Base-by-base conservation (phyloP, 2,329 filamentous ascomycete genomes). In the Daldinia sp. region DNA sequence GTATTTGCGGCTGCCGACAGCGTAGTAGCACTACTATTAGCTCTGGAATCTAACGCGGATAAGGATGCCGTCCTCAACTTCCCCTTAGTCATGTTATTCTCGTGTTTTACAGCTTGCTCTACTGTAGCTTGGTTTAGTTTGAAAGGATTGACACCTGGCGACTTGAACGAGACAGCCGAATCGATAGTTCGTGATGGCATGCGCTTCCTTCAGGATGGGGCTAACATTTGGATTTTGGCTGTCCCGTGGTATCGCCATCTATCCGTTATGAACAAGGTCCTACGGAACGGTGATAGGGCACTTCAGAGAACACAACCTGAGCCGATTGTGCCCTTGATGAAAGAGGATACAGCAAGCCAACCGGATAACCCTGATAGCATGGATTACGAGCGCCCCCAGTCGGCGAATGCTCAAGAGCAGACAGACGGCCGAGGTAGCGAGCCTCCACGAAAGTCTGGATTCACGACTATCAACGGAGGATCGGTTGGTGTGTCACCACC, bases 81-180 rank as follows among this genome's bases (percentile, higher is more conserved):
- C 78, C 87, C 87, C 41, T 87, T 89, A 61, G 88, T 88, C 68
- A 89, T 89, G 87, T 81, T 89, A 12, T 89, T 89, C 76, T 86
- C 87, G 0, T 85, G 87, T 57, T 89, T 89, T 69, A 89, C 87
- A 0, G 86, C 87, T 1, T 87, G 87, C 68, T 87, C 87, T 1
- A 89, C 87, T 0, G 85, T 89, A 1, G 87, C 87, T 12, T 89
- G 88, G 77, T 82, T 89, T 33, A 88, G 87, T n/a, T 82, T 89
- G 51, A 89, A 89, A 79, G 86, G 87, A 9, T 77, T 89, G 6
- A 87, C 87, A 0, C 87, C 87, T 0, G 79, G 81, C 13, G 86
- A 86, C 68, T 85, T 86, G 26, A 84, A 85, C 42, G 87, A 89
- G 78, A 87, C 87, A 1, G 86, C 87, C 1, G 83, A 83, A 18